Percentiles rank a stretch among this genome's conserved stretches.
phyloP scores from a whole-genome alignment of 345 rosid species.

The Viola odorata region DNA sequence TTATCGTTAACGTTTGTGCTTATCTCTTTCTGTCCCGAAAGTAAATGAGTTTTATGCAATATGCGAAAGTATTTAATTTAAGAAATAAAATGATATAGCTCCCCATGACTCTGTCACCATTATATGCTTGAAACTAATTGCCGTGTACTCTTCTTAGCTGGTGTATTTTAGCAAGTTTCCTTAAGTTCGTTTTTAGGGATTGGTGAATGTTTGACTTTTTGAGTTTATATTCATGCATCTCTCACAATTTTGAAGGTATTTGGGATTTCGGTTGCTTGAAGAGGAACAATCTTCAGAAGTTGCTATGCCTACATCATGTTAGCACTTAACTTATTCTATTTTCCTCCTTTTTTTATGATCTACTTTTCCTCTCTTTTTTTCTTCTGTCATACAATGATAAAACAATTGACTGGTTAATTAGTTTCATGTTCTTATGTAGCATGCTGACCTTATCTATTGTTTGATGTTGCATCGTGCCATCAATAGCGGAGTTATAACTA shows the following conservation, averaged over 20 bases:
- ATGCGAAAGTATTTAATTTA: no score
- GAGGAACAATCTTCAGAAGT: conserved; percentile 35
- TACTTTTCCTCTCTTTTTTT: no score
- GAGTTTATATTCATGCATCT: no score
- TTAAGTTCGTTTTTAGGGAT: neutral
- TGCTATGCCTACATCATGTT: conserved; percentile 35
- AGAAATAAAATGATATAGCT: no score
- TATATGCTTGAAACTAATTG: no score
- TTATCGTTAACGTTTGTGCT: neutral
- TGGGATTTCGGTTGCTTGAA: conserved; percentile 59
- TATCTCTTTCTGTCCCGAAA: conserved; percentile 10
- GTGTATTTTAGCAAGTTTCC: no score
- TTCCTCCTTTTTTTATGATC: neutral
- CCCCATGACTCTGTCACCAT: no score
- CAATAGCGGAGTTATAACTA: no score
- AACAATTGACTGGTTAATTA: neutral
- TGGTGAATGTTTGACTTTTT: conserved; percentile 17
- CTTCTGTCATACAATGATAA: no score
- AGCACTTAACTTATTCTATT: conserved; percentile 17
- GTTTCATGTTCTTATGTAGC: neutral
- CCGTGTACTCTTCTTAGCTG: no score
- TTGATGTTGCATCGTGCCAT: no score
- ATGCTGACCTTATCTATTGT: no score
- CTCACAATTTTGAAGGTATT: conserved; percentile 54
- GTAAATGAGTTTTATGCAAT: neutral